A percentile compares a stretch with the other conserved stretches of the same genome.
Conservation (phyloP, 805 yeast species). For the Metahyphopichia silvanorum region DNA sequence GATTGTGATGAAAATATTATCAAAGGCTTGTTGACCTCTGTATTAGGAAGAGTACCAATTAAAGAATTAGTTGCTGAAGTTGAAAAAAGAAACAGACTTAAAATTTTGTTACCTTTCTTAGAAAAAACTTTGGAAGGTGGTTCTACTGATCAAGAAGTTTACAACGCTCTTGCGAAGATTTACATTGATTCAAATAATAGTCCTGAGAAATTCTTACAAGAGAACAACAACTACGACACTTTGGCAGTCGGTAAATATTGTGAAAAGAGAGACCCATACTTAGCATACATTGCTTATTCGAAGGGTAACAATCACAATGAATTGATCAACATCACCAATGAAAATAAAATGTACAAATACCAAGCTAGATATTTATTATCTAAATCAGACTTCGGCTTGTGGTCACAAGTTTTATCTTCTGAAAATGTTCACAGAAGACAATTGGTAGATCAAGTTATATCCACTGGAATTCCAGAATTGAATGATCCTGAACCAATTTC, state of each 20-base stretch:
- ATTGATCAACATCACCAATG: conserved; percentile 87
- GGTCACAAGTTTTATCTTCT: conserved; percentile 73
- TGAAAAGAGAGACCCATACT: conserved; percentile 97
- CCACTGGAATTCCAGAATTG: conserved; percentile 93
- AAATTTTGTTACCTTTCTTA: conserved; percentile 86
- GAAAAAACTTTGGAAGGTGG: conserved; percentile 86
- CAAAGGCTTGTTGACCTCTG: conserved; percentile 75
- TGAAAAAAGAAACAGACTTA: conserved; percentile 92
- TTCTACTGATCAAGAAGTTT: conserved; percentile 84
- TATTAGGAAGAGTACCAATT: conserved; percentile 91
- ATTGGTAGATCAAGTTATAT: conserved; percentile 89
- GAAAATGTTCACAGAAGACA: conserved; percentile 88
- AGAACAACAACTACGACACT: conserved; percentile 88
- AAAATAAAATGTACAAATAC: conserved; percentile 96
- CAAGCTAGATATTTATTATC: conserved; percentile 94
- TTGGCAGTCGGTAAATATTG: conserved; percentile 95
- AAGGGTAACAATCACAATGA: conserved; percentile 92
- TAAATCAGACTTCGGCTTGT: conserved; percentile 81
- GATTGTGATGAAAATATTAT: conserved; percentile 93
- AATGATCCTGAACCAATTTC: conserved; percentile 93
- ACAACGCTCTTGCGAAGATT: conserved; percentile 93
- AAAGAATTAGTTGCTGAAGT: conserved; percentile 88
- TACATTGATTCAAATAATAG: conserved; percentile 97
- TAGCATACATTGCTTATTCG: conserved; percentile 96
- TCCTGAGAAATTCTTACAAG: conserved; percentile 94